Conservation (phyloP, 805 yeast genomes). For the Candida peoriensis region DNA sequence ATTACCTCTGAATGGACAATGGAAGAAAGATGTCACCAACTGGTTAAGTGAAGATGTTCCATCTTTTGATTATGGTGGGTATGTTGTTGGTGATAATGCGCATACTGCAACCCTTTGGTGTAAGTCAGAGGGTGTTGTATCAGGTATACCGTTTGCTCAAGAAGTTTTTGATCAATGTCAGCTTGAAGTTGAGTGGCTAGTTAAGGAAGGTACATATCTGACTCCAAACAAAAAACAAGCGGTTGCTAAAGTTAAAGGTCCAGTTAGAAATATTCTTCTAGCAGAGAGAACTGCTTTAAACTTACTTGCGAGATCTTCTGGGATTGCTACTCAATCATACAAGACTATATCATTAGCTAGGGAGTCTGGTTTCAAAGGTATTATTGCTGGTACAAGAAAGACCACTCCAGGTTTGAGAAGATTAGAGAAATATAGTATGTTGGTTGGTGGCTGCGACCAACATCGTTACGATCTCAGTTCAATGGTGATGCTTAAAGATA, state of each 20-base stretch:
- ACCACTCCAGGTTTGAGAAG: conserved; percentile 95
- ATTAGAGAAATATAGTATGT: conserved; percentile 89
- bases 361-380: conserved; percentile 65
- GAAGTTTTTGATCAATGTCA: conserved; percentile 80
- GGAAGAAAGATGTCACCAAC: conserved; percentile 74
- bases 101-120: conserved; percentile 77
- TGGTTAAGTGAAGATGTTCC: conserved; percentile 90
- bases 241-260: conserved; percentile 76
- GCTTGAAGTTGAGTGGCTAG: conserved; percentile 65
- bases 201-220: conserved; percentile 61
- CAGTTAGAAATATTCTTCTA: conserved; percentile 70
- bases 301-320: conserved; percentile 75
- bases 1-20: conserved; percentile 69
- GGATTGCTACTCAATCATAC: conserved; percentile 75
- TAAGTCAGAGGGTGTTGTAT: conserved; percentile 73
- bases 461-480: conserved; percentile 88
- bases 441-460: conserved; percentile 91
- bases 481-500: conserved; percentile 96
- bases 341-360: conserved; percentile 57
- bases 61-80: conserved; percentile 91
- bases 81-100: conserved; percentile 75
- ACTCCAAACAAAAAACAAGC: conserved; percentile 55
- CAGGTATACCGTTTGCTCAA: conserved; percentile 85
- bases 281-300: conserved; percentile 88
- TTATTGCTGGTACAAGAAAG: conserved; percentile 93